Base-by-base conservation (phyloP, 2,329 filamentous ascomycete species). In the Hypoxylon sp. region DNA sequence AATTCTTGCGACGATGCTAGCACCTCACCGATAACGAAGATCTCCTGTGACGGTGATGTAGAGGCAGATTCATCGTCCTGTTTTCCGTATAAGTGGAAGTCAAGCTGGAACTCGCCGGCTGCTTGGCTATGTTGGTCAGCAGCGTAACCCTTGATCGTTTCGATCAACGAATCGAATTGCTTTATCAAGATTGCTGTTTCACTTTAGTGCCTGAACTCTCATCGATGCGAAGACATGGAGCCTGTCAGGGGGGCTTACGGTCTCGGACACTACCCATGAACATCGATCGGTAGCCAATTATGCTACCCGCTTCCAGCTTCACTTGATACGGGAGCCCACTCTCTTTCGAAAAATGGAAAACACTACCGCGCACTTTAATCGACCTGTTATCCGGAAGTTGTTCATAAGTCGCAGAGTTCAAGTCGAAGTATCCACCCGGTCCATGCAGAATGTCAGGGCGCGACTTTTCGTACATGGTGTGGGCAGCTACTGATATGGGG, bases 391-490 rank as follows among this genome's bases (percentile, higher is more conserved):
- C 81, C 0, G 71, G 67, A 2, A 84, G 69, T 68, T 84, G 80
- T 62, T 83, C 77, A 63, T 85, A 86, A 1, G 70, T 78, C 0
- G 82, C 77, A 0, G 75, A 50, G 0, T 76, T 75, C 0, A 87
- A 74, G 45, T 84, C 76, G 0, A 87, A 76, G 5, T 75, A 72
- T 0, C 85, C 86, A 0, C 85, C 86, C 0, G 86, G 86, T 0
- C 86, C 86, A 4, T 76, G 65, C 1, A 87, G 71, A 0, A 83
- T 70, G 72, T 88, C 86, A 0, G 86, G 85, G 14, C 85, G 73
- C 0, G 81, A 79, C 65, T 87, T 88, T 75, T 87, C 86, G 56
- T 88, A 88, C 9, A 88, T 73, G 0, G 84, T 82, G 66, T 88
- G 85, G 0, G 85, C 83, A 0, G 85, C 85, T 0, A 88, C 85